Base-by-base conservation (phyloP, 768 basidiomycete genomes). In the Mycena latifolia region DNA sequence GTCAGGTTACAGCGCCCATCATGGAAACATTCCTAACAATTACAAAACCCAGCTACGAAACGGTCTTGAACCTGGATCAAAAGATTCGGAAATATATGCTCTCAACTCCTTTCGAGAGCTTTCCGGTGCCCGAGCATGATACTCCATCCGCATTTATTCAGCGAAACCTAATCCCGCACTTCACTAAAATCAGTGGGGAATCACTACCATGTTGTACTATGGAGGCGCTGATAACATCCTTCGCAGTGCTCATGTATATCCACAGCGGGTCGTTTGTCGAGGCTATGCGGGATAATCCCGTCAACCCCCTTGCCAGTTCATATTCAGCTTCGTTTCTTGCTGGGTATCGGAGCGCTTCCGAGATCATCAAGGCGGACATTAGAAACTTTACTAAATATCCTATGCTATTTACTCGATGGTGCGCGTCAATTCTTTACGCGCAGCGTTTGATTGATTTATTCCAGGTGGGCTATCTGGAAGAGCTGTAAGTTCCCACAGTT, bases 291-390 rank as follows among this genome's bases (percentile, higher is more conserved):
- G 82, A 82, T 50, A 75, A 78, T 51, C 82, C 84, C 28, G 71
- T 71, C 17, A 82, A 84, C 60, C 84, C 84, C 15, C 77, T 85
- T 15, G 74, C 78, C 29, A 84, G 82, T 65, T 77, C 81, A 8
- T 85, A 83, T 50, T 80, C 84, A 0, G 82, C 84, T 11, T 85
- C 84, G 12, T 82, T 83, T 66, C 78, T 85, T n/a, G 83, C 84
- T 3, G 80, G 80, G 20, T 84, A 84, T 68, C 78, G 82, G 47
- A 81, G 80, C 54, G 84, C 84, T 17, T 84, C 83, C 2, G 77
- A 79, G 52, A 78, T 78, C n/a, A 80, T 85, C 57, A 84, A 80
- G 66, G 55, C 63, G 11, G 61, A 70, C 28, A 65, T 65, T 20
- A 63, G 56, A 25, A 62, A 73, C n/a, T 71, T 67, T 33, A 65